Evolutionary conservation across 176 grass and related monocot genomes (phyloP).

Genomic region (Elymus sibiricus): DNA sequence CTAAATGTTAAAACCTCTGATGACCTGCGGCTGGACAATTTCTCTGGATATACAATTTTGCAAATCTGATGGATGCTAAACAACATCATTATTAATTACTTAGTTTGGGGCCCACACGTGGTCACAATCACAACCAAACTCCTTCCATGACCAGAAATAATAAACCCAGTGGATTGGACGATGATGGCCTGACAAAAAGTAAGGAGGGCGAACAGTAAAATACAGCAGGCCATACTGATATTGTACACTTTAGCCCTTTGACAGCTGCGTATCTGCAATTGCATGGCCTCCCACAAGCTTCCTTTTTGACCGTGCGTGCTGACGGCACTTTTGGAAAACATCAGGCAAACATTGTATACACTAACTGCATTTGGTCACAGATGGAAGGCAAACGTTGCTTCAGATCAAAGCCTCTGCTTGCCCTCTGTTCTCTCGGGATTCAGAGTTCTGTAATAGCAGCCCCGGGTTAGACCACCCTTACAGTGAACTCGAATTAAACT

Average conservation of each 20-base stretch:
- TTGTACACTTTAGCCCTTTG: conserved; percentile 21
- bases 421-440: background rate
- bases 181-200: conserved; percentile 18
- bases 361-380: conserved; percentile 18
- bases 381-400: background rate
- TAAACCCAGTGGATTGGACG: conserved; percentile 13
- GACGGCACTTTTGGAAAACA: conserved; percentile 12
- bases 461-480: background rate
- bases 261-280: conserved; percentile 17
- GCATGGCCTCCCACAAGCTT: conserved; percentile 5
- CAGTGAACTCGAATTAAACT: background rate
- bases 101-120: background rate
- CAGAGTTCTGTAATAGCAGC: background rate
- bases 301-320: conserved; percentile 7
- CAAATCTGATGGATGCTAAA: conserved; percentile 7
- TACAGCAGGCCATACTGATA: conserved; percentile 5
- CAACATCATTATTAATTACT: background rate
- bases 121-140: conserved; percentile 22
- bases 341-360: background rate
- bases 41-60: background rate
- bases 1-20: background rate
- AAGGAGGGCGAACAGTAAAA: conserved; percentile 23
- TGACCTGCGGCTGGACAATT: background rate
- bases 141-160: conserved; percentile 21
- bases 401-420: background rate